Base-by-base conservation (phyloP, 371 early-diverging fungal genomes). In the Zychaea mexicana region DNA sequence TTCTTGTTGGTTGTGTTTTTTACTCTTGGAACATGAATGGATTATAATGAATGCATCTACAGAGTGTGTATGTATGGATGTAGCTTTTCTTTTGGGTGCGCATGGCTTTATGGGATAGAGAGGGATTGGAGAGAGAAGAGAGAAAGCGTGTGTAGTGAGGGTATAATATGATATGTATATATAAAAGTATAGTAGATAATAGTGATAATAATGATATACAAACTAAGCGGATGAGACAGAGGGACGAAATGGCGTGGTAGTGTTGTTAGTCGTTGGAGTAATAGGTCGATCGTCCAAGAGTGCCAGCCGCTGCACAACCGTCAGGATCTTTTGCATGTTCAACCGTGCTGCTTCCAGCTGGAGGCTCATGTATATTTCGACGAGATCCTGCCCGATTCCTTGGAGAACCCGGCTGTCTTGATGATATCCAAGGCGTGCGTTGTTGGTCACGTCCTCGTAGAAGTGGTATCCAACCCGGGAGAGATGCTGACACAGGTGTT, bases 311-410 rank as follows among this genome's bases (percentile, higher is more conserved):
- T 63, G 54, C 8, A 64, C 15, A 10, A 63, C 31, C 12, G 57
- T 30, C n/a, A 67, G 28, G 4, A 69, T 52, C 9, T 57, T 60
- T 21, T 69, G 65, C 65, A 65, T 61, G 39, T 38, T 33, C 2
- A 32, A 26, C 21, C 65, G 57, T 38, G 65, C 42, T 19, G 36
- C 30, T 31, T 56, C 66, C 22, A 70, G 45, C 26, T 70, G 66
- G 19, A 70, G 17, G 28, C 62, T 62, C n/a, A 32, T 52, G 24
- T 70, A 63, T 10, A 66, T 66, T 21, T 70, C 47, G 19, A 70
- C 66, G 19, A 70, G 60, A 27, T 70, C 70, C 12, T 59, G 61
- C 5, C 70, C 70, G 24, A 70, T 58, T 19, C 61, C 70, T 28
- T 66, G 58, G 12, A 70, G 52, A 2, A 60, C 57, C 2, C 38